These are phyloP conservation scores for Colletotrichum cuscutae DNA, from an alignment of 2,329 filamentous ascomycete species.

Conservation along the genomic window DNA sequence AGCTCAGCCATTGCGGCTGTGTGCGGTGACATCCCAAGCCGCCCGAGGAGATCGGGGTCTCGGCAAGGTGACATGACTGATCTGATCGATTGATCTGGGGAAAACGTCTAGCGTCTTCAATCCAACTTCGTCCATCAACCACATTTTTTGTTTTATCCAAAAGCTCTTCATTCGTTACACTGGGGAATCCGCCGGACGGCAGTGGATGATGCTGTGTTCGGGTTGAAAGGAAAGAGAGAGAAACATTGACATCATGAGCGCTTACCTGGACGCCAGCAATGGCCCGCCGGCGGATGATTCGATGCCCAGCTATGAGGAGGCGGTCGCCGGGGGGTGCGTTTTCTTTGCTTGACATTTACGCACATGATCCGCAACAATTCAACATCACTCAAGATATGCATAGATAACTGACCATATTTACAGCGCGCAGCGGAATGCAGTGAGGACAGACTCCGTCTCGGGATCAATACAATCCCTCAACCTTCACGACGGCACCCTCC, in stretches of 20 bases:
- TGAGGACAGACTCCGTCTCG: conserved; percentile 1
- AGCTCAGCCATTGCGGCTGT: conserved; percentile 11
- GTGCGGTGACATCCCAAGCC: neutral
- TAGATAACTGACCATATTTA: neutral
- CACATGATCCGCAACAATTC: neutral
- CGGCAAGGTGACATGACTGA: neutral
- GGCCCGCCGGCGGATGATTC: conserved; percentile 2
- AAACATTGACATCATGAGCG: neutral
- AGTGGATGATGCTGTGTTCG: neutral
- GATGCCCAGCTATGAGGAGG: conserved; percentile 24
- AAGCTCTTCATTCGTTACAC: neutral
- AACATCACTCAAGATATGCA: too few relatives aligned
- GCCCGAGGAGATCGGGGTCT: neutral
- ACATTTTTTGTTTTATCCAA: neutral
- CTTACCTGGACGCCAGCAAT: neutral
- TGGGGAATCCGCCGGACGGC: neutral
- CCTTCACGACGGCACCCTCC: conserved; percentile 7
- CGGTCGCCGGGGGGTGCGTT: conserved; percentile 19
- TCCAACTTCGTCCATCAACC: neutral
- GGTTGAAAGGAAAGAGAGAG: neutral
- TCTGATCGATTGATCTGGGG: neutral
- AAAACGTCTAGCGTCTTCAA: neutral
- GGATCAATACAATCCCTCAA: conserved; percentile 15
- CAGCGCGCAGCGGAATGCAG: neutral
- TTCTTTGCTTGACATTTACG: neutral